Base-by-base conservation (phyloP, 805 yeast species). In the Yarrowia deformans region DNA sequence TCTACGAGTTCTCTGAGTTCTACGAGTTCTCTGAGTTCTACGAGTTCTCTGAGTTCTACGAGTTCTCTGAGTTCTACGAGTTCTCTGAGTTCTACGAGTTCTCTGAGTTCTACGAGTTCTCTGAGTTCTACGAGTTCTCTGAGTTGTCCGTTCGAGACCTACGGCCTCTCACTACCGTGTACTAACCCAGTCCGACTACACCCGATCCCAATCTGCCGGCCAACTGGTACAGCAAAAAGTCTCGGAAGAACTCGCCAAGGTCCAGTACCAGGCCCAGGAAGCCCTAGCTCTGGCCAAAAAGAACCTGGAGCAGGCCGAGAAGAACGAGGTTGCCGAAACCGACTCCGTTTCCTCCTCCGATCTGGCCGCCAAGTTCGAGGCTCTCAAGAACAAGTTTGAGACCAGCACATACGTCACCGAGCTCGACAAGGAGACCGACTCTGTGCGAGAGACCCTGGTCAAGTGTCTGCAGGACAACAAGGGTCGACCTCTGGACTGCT, bases 171-270 rank as follows among this genome's bases (percentile, higher is more conserved):
- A 13, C 14, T 39, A 9, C 40, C 16, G 39, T 5, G 9, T n/a
- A 18, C 68, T 70, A 39, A 67, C 69, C 23, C 70, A 66, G 74
- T 75, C 81, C 48, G 81, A 80, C 70, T 76, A 75, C 70, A 76
- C 80, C 23, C 79, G 82, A 50, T 67, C 73, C 29, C 79, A 79
- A 56, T 73, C 72, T 68, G 54, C 75, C 9, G 77, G 76, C 19
- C 74, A 75, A 70, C 71, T 74, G 69, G 74, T 80, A 64, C 81
- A 79, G 72, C 78, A 77, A 16, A 71, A 71, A 67, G 80, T 80
- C 9, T 69, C 78, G 13, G 73, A 74, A 70, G 77, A 78, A 61
- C 76, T 80, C 43, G 71, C 72, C 37, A 73, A 75, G 70, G 72
- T 77, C 29, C 75, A 74, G 67, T 68, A 68, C 29, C 78, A 78